A percentile compares a stretch with the other conserved stretches of the same genome.
phyloP scores from a whole-genome alignment of 202 grass and related monocot species.

The Brachypodium distachyon region DNA sequence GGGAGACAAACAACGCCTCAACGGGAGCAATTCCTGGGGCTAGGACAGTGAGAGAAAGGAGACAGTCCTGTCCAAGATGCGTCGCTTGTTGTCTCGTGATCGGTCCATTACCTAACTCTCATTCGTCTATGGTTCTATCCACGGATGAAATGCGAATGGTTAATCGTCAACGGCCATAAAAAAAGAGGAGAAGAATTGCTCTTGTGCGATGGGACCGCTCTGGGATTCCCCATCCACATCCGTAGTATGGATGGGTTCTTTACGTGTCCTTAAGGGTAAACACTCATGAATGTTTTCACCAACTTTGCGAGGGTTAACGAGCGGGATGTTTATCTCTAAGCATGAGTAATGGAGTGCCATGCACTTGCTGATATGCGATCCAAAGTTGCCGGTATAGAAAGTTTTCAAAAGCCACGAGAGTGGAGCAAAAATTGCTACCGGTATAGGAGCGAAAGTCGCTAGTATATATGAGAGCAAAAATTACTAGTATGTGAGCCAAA shows the following conservation, averaged over 20 bases:
- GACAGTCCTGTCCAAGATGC: neutral
- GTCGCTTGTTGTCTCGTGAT: neutral
- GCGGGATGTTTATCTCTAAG: neutral
- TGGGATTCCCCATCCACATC: conserved; percentile 18
- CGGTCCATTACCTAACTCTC: neutral
- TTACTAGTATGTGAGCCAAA: too few relatives aligned
- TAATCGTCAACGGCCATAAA: neutral
- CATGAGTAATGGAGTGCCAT: too few relatives aligned
- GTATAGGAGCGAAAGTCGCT: too few relatives aligned
- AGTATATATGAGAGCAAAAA: too few relatives aligned
- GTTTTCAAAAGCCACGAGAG: too few relatives aligned
- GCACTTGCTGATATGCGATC: too few relatives aligned
- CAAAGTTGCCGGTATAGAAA: too few relatives aligned
- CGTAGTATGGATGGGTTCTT: neutral
- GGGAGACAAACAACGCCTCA: too few relatives aligned
- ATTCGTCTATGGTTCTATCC: neutral
- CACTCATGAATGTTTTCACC: neutral
- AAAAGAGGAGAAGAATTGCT: neutral
- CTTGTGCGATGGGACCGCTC: conserved; percentile 16
- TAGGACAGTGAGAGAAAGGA: neutral
- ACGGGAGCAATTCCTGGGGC: neutral
- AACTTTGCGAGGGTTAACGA: neutral
- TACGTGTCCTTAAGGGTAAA: conserved; percentile 23
- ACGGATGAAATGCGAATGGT: neutral
- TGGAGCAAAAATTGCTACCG: too few relatives aligned